Percentiles rank a stretch among this genome's conserved stretches.
Evolutionary conservation across 345 rosid genomes (phyloP).

Genomic region (Salix koriyanagi): DNA sequence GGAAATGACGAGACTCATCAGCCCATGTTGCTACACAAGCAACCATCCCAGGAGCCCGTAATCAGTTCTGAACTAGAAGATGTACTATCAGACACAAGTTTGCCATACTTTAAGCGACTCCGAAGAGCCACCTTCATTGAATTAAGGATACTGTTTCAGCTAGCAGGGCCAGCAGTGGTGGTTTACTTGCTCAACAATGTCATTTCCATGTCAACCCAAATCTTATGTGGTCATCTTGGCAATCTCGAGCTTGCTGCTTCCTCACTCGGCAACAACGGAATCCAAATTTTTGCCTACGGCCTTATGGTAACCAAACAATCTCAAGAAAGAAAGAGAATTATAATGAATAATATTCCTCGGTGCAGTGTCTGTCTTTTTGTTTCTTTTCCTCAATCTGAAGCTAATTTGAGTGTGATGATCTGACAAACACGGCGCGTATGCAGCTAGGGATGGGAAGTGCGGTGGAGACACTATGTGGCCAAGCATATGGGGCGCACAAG

Average conservation of each 20-base stretch:
- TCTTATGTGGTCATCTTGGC: slow-evolving; percentile 20
- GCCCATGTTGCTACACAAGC: too few species aligned
- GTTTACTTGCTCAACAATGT: slow-evolving; percentile 21
- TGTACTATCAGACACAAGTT: slow-evolving; percentile 29
- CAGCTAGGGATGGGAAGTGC: slow-evolving; percentile 69
- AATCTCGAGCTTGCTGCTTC: slow-evolving; percentile 23
- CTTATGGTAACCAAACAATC: slow-evolving; percentile 7
- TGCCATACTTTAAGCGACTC: slow-evolving; percentile 34
- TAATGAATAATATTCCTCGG: neutral
- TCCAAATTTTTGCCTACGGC: slow-evolving; percentile 20
- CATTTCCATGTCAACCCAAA: slow-evolving; percentile 15
- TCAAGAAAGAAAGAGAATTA: too few species aligned
- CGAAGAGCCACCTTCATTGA: slow-evolving; percentile 45
- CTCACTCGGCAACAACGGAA: slow-evolving; percentile 18
- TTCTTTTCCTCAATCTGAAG: too few species aligned
- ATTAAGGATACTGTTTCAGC: slow-evolving; percentile 17
- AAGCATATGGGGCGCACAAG: slow-evolving; percentile 71
- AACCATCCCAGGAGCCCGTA: too few species aligned
- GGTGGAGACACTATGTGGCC: slow-evolving; percentile 75
- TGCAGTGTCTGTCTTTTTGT: too few species aligned
- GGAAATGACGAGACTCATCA: too few species aligned
- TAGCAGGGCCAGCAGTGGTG: slow-evolving; percentile 17
- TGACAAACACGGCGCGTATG: neutral
- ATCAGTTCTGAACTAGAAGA: slow-evolving; percentile 37
- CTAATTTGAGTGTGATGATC: too few species aligned